Conservation (phyloP, 2,329 filamentous ascomycete species). For the Cadophora sp. region DNA sequence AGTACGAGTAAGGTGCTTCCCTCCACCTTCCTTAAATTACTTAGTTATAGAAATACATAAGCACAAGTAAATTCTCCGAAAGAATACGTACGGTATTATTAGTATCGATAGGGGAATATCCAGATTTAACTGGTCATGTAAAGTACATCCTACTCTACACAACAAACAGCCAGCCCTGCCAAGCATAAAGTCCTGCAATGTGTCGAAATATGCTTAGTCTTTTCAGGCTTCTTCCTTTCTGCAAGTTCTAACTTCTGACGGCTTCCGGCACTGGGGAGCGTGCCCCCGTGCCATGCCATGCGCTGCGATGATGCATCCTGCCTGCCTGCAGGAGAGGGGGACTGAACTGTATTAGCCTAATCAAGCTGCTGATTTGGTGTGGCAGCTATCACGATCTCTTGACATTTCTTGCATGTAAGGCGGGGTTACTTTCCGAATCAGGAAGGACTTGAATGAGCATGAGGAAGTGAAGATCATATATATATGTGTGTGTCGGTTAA, state of each 20-base stretch:
- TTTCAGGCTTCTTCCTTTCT: background rate
- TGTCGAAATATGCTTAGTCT: background rate
- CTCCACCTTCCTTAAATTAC: background rate
- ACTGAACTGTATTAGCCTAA: background rate
- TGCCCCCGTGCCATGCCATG: background rate
- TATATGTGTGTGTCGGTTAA: background rate
- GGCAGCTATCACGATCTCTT: background rate
- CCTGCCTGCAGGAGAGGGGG: background rate
- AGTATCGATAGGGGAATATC: too few relatives aligned
- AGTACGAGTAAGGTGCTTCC: too few relatives aligned
- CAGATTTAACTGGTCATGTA: too few relatives aligned
- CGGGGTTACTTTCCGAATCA: background rate
- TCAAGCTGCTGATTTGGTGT: background rate
- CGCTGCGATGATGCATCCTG: background rate
- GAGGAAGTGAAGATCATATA: background rate
- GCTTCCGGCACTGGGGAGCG: background rate
- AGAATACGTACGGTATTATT: too few relatives aligned
- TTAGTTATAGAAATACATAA: background rate
- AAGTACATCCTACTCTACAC: too few relatives aligned
- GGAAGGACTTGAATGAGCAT: background rate
- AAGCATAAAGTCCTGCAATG: background rate
- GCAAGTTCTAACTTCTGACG: background rate
- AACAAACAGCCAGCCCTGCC: background rate
- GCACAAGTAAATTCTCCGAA: slow-evolving; percentile 1
- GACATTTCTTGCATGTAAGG: background rate